Base-by-base conservation (phyloP, 176 grass and related monocot species). In the Carex pumila region DNA sequence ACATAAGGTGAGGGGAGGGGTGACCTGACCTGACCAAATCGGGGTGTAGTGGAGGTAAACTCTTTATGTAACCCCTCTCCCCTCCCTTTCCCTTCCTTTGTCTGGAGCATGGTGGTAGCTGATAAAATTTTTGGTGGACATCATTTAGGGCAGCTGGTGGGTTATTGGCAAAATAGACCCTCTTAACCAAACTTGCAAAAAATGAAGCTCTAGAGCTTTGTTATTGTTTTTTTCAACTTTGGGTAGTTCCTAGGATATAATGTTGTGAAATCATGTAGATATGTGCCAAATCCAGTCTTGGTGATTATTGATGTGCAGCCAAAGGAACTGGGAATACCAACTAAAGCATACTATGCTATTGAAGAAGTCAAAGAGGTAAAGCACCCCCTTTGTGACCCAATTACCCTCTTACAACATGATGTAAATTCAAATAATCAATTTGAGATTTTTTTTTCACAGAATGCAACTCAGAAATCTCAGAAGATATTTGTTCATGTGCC, bases 261-360 rank as follows among this genome's bases (percentile, higher is more conserved):
- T 83, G 30, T 65, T 83, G 31, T 50, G 12, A 66, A 67, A 65
- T 68, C 21, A 50, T 67, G 63, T 79, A 95, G 93, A 69, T 98
- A 98, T 81, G 92, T 98, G 89, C 88, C 86, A 60, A 98, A 98
- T 85, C 91, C 93, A 64, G 91, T 95, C 10, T 87, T 98, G 83
- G 96, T 98, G 89, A 98, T 98, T 85, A 98, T 98, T 54, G 96
- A 98, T 86, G 96, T 98, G 60, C 89, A 95, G 82, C 96, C 96
- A 29, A 92, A 93, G 80, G 96, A 95, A 81, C 50, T 98, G 72
- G 96, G 96, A 25, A 95, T 98, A 91, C 93, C 96, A 71, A 93
- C 93, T 18, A 98, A 98, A 89, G 96, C 95, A 0, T 98, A 95
- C 57, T 95, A 95, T 83, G 92, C 91, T 79, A 91, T 98, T 29